phyloP scores from a whole-genome alignment of 805 yeast species.

The Metschnikowia aberdeeniae region DNA sequence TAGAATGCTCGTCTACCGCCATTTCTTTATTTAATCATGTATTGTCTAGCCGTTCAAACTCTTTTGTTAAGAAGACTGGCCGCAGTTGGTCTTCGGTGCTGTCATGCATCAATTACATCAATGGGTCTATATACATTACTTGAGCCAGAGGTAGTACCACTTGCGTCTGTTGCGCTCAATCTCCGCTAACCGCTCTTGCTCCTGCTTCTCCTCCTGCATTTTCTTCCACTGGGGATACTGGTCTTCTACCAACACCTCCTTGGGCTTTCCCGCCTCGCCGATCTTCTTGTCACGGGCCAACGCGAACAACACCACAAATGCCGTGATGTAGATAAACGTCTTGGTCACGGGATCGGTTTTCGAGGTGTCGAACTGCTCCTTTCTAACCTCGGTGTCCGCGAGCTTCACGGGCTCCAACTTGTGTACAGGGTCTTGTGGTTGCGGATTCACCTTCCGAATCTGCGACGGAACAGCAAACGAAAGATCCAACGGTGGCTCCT shows the following conservation, averaged over 20 bases:
- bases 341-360: conserved; percentile 57
- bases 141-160: conserved; percentile 55
- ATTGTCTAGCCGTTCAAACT: no score
- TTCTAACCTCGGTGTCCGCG: conserved; percentile 42
- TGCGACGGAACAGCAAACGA: conserved; percentile 49
- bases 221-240: conserved; percentile 29
- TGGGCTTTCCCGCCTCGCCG: conserved; percentile 43
- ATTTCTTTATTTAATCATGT: no score
- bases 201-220: conserved; percentile 15
- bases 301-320: conserved; percentile 47
- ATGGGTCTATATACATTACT: conserved; percentile 16
- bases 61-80: no score
- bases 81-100: no score
- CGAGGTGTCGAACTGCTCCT: conserved; percentile 43
- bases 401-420: conserved; percentile 39
- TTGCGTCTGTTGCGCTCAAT: conserved; percentile 20
- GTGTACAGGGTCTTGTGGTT: conserved; percentile 20
- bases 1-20: no score
- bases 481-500: conserved; percentile 51
- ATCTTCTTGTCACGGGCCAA: conserved; percentile 51
- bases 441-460: conserved; percentile 23
- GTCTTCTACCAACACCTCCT: conserved; percentile 36
- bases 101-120: not conserved
- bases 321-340: conserved; percentile 46
- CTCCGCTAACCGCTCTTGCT: conserved; percentile 16